Evolutionary conservation across 495 filamentous ascomycete species (phyloP).

Genomic region (Podospora tetraspora): DNA sequence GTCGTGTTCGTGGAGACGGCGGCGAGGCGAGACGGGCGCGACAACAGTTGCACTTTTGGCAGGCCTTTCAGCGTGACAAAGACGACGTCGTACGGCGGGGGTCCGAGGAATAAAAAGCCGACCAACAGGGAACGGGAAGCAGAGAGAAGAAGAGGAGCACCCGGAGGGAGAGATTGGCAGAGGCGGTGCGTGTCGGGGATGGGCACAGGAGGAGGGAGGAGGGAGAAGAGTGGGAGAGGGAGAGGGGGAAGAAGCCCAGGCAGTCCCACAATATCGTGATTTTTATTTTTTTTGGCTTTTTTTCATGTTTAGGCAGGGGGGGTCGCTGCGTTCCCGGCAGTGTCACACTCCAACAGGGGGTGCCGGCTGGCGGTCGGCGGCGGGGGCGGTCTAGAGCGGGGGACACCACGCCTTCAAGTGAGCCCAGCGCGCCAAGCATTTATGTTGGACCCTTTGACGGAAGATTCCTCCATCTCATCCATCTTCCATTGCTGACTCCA

Average conservation of each 20-base stretch:
- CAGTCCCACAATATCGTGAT: slow-evolving; percentile 32
- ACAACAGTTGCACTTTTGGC: slow-evolving; percentile 11
- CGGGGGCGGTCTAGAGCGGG: background rate
- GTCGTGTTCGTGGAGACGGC: slow-evolving; percentile 1
- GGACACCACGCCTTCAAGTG: background rate
- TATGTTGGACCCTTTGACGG: background rate
- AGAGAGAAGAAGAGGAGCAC: slow-evolving; percentile 34
- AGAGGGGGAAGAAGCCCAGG: slow-evolving; percentile 11
- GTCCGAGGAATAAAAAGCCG: slow-evolving; percentile 29
- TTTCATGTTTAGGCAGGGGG: slow-evolving; percentile 19
- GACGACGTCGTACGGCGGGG: slow-evolving; percentile 14
- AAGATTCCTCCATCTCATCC: background rate
- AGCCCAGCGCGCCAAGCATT: background rate
- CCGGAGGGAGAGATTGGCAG: slow-evolving; percentile 32
- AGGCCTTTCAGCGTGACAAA: slow-evolving; percentile 22
- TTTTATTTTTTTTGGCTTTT: slow-evolving; percentile 26
- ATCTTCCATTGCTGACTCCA: background rate
- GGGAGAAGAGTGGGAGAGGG: slow-evolving; percentile 9
- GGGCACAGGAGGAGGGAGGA: slow-evolving; percentile 16
- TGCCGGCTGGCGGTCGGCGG: slow-evolving; percentile 2
- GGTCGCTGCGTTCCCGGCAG: slow-evolving; percentile 2
- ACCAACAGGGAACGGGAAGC: slow-evolving; percentile 26
- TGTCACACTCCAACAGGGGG: slow-evolving; percentile 8
- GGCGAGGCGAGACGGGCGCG: background rate
- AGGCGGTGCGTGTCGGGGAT: slow-evolving; percentile 33